phyloP scores from a whole-genome alignment of 2,329 filamentous ascomycete genomes.

The Colletotrichum liaoningense region DNA sequence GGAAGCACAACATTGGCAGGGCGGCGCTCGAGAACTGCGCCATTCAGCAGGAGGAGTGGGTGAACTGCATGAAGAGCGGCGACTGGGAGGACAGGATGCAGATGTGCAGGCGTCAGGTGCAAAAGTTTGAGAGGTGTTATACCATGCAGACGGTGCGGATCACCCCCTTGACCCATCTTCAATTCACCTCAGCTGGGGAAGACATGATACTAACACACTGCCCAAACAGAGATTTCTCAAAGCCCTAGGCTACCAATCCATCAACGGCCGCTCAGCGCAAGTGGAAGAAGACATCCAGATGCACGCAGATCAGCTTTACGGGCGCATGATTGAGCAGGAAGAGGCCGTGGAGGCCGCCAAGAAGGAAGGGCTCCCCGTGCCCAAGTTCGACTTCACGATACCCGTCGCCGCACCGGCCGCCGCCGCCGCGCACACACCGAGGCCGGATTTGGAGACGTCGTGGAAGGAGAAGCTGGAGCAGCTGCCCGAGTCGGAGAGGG shows the following conservation, averaged over 20 bases:
- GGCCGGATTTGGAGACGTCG: conserved; percentile 60
- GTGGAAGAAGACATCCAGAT: conserved; percentile 93
- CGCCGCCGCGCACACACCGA: conserved; percentile 40
- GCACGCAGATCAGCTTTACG: conserved; percentile 92
- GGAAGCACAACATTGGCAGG: conserved; percentile 79
- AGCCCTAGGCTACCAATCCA: conserved; percentile 86
- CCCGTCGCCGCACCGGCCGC: conserved; percentile 56
- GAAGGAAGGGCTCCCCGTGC: conserved; percentile 67
- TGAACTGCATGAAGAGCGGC: conserved; percentile 83
- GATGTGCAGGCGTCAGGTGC: conserved; percentile 84
- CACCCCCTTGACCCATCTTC: too few species aligned
- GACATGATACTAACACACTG: background rate
- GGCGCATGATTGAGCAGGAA: conserved; percentile 88
- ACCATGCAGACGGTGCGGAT: conserved; percentile 79
- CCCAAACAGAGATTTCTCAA: conserved; percentile 80
- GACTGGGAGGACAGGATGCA: conserved; percentile 75
- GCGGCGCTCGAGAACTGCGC: conserved; percentile 95
- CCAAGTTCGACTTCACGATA: conserved; percentile 70
- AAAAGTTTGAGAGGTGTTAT: conserved; percentile 86
- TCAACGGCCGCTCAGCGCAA: conserved; percentile 70
- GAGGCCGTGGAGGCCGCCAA: conserved; percentile 76
- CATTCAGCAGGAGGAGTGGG: conserved; percentile 84
- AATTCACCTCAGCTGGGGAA: background rate
- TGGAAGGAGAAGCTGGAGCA: conserved; percentile 69
- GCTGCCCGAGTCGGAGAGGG: conserved; percentile 67